Base-by-base conservation (phyloP, 2,329 filamentous ascomycete species). In the Fusarium sororula region DNA sequence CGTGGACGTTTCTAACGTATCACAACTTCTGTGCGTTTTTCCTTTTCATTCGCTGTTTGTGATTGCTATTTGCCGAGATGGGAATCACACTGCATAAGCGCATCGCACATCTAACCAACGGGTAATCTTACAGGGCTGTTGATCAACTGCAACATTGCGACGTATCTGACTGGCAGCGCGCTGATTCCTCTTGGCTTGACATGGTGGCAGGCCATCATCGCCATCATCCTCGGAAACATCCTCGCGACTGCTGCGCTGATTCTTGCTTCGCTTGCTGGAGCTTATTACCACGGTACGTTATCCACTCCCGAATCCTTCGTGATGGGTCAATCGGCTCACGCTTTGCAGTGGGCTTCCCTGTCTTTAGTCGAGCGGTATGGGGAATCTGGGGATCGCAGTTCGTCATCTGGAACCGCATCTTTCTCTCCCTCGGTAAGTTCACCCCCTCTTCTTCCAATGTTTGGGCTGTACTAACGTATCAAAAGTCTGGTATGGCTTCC, bases 81-180 rank as follows among this genome's bases (percentile, higher is more conserved):
- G 37, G 37, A 22, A 57, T 57, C 30, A 38, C 54, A 50, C 30
- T 47, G 57, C 53, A 41, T 41, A 56, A 44, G 63, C 54, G 42
- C 48, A 57, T 62, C 67, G 54, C 59, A 17, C 35, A 45, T 37
- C 56, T 47, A 18, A 44, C 41, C 32, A 53, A 26, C 35, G 41
- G 17, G 17, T 5, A 35, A 26, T 6, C 37, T 32, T 39, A 67
- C 35, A 85, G 84, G 84, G 85, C 78, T 87, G n/a, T 73, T 87
- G 51, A 82, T 85, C 72, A 86, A 87, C 67, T 85, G 81, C 66
- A 85, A 83, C 67, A 84, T 85, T 67, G 79, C 83, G 4, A 84
- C 82, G 2, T 85, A 82, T 60, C 76, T 84, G 24, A 83, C 82
- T 0, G 83, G 83, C 39, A 84, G 83, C 48, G 81, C 83, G n/a